phyloP scores from a whole-genome alignment of 2,329 filamentous ascomycete species.

The Alternaria metachromatica region DNA sequence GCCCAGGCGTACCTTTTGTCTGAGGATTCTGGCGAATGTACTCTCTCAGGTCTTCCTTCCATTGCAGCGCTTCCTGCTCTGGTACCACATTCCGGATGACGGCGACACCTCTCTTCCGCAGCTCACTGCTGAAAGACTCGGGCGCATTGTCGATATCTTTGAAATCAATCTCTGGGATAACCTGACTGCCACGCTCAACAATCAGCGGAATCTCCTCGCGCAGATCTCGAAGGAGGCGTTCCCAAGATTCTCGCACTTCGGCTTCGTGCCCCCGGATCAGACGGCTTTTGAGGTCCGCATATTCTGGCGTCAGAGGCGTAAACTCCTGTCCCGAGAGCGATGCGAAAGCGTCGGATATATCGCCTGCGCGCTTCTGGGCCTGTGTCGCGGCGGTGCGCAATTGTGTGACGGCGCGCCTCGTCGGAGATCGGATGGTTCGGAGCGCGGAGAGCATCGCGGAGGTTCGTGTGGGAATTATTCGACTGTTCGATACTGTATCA shows the following conservation, averaged over 20 bases:
- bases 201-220: slow-evolving; percentile 56
- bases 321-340: slow-evolving; percentile 57
- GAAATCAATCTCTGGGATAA: slow-evolving; percentile 57
- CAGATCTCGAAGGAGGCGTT: slow-evolving; percentile 52
- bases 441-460: slow-evolving; percentile 38
- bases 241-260: slow-evolving; percentile 55
- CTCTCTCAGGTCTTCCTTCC: slow-evolving; percentile 53
- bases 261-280: slow-evolving; percentile 58
- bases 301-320: slow-evolving; percentile 53
- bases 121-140: slow-evolving; percentile 62
- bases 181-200: slow-evolving; percentile 49
- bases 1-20: slow-evolving; percentile 41
- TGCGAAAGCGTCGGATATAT: slow-evolving; percentile 59
- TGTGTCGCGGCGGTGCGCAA: slow-evolving; percentile 40
- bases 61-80: slow-evolving; percentile 52
- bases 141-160: slow-evolving; percentile 57
- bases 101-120: slow-evolving; percentile 63
- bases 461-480: slow-evolving; percentile 4
- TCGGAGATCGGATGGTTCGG: slow-evolving; percentile 34
- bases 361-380: slow-evolving; percentile 54
- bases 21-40: slow-evolving; percentile 58
- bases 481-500: slow-evolving; percentile 9
- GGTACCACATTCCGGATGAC: slow-evolving; percentile 56
- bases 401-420: slow-evolving; percentile 25
- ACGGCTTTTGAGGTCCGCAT: slow-evolving; percentile 54